Percentiles rank a stretch among this genome's conserved stretches.
Conservation (phyloP, 768 basidiomycete genomes). For the Rossbeevera mucosa region DNA sequence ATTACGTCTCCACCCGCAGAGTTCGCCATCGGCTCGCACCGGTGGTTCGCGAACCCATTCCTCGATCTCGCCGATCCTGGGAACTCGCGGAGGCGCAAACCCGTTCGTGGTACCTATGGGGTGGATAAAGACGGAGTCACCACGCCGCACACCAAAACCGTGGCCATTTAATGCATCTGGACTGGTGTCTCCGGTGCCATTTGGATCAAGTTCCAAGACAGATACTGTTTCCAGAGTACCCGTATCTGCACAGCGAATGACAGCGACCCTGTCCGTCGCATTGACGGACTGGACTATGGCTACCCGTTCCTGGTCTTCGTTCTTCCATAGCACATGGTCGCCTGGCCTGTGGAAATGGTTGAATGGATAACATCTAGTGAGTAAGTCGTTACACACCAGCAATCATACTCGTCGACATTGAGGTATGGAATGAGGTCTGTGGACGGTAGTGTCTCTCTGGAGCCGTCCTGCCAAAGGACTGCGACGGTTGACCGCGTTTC, state of each 20-base stretch:
- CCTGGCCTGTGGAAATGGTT: conserved; percentile 62
- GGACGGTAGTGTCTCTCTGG: conserved; percentile 54
- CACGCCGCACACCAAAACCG: conserved; percentile 74
- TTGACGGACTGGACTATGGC: conserved; percentile 80
- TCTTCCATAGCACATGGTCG: conserved; percentile 82
- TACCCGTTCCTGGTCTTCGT: conserved; percentile 58
- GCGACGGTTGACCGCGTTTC: conserved; percentile 67
- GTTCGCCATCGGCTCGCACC: conserved; percentile 43
- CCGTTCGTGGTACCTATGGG: conserved; percentile 69
- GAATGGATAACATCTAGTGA: not conserved
- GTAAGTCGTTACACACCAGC: conserved; percentile 52
- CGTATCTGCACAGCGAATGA: conserved; percentile 54
- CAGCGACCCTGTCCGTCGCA: conserved; percentile 64
- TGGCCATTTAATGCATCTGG: conserved; percentile 44
- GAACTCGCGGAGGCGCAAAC: conserved; percentile 61
- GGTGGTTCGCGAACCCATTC: conserved; percentile 67
- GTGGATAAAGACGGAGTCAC: conserved; percentile 84
- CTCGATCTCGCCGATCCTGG: conserved; percentile 82
- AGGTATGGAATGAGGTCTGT: conserved; percentile 73
- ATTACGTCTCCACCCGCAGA: conserved; percentile 67
- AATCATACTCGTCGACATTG: conserved; percentile 89
- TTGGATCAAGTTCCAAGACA: conserved; percentile 84
- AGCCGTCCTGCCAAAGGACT: conserved; percentile 88
- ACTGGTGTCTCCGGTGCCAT: conserved; percentile 57
- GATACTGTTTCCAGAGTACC: conserved; percentile 62